These are phyloP conservation scores for Lepraria neglecta DNA, from an alignment of 495 filamentous ascomycete genomes.

Conservation along the genomic window DNA sequence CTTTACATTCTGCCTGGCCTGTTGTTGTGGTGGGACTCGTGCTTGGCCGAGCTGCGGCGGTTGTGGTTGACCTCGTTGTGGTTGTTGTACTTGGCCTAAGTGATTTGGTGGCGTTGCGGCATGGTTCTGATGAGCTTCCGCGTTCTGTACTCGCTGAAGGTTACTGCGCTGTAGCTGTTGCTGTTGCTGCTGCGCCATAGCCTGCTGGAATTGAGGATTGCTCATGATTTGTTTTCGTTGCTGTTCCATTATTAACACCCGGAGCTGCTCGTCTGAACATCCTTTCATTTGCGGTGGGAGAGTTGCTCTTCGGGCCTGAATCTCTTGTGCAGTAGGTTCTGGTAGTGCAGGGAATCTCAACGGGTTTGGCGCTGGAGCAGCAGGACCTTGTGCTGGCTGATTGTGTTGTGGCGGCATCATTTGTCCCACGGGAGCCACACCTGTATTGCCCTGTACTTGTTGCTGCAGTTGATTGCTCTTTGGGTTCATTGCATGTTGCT, in stretches of 20 bases:
- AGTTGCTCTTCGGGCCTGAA: slow-evolving; percentile 22
- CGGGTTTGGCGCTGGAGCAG: neutral
- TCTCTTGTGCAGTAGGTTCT: slow-evolving; percentile 24
- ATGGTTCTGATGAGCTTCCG: slow-evolving; percentile 14
- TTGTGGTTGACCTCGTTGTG: slow-evolving; percentile 17
- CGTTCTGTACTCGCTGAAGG: slow-evolving; percentile 19
- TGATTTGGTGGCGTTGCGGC: slow-evolving; percentile 15
- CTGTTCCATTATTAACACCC: slow-evolving; percentile 35
- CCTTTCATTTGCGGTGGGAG: slow-evolving; percentile 17
- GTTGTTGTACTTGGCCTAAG: slow-evolving; percentile 5
- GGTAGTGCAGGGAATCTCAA: slow-evolving; percentile 16
- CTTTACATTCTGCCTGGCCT: slow-evolving; percentile 11
- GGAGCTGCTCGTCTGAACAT: slow-evolving; percentile 50
- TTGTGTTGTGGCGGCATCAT: slow-evolving; percentile 37
- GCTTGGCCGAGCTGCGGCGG: neutral
- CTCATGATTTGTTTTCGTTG: slow-evolving; percentile 37
- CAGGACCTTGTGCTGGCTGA: slow-evolving; percentile 26
- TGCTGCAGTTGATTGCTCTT: slow-evolving; percentile 18
- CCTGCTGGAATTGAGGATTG: slow-evolving; percentile 30
- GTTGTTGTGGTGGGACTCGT: slow-evolving; percentile 9
- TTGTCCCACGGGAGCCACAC: slow-evolving; percentile 27
- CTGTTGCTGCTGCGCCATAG: slow-evolving; percentile 37
- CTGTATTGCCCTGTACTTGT: slow-evolving; percentile 6
- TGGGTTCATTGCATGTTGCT: slow-evolving; percentile 23
- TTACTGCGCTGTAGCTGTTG: slow-evolving; percentile 29